Evolutionary conservation across 1,284 basidiomycete species (phyloP), one percentile per base, ranked within the genome.

Genomic region (Austroboletus niveus): DNA sequence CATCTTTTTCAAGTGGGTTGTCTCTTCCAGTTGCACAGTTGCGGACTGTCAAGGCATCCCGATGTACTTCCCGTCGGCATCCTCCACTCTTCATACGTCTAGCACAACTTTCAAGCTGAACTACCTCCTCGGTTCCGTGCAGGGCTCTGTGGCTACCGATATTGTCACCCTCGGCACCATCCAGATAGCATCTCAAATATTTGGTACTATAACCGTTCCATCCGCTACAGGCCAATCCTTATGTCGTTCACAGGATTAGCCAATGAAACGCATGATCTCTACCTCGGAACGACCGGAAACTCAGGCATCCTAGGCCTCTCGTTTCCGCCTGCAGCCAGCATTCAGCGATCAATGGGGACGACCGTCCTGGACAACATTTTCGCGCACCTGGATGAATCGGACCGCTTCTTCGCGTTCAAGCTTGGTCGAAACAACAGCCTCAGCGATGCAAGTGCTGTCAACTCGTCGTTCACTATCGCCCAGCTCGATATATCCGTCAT

Each of bases 271-370:
- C 57, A 63, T 17, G 73, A 71, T 15, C 72, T 84, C 35, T 73
- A 72, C 12, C 72, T 84, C 24, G 64, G 72, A 15, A 64, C 63
- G 15, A 76, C 74, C 1, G 76, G 75, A n/a, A 77, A 78, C 56
- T 82, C 81, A 45, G 82, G 82, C 5, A 79, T 84, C 34, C 64
- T 82, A 29, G 82, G 82, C 7, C 73, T 84, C 32, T 70, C 76
- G 3, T 82, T 84, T 59, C 66, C 78, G 6, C 64, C 70, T 15
- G 69, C 72, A 44, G 77, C 80, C 4, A 68, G 77, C n/a, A 81
- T 84, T 29, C 60, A 70, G 35, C 59, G 68, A 30, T 75, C 70
- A 0, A 56, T 67, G 22, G 82, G 81, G 27, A 67, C 63, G 12
- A 75, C 77, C 9, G 48, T 82, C 17, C 69, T 80, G 3, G 71